Conservation (phyloP, 805 yeast genomes). For the Metschnikowia matae region DNA sequence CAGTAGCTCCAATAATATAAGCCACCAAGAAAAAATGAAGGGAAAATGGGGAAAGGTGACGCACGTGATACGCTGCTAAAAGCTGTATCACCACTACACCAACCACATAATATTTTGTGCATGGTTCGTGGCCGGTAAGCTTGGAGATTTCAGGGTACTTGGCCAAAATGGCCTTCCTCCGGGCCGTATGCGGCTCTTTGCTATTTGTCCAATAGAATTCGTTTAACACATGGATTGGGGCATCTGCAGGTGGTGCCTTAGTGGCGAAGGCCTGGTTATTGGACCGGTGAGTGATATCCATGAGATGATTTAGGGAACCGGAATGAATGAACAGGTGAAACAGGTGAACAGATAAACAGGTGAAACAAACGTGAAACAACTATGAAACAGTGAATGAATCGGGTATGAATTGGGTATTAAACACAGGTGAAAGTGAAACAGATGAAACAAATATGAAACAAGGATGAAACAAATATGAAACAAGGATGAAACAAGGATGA, state of each 20-base stretch:
- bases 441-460: too few species aligned
- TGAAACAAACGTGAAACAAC: neutral
- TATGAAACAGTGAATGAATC: too few species aligned
- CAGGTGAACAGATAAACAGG: too few species aligned
- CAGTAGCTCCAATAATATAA: conserved; percentile 80
- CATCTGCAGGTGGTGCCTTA: conserved; percentile 39
- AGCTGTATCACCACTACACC: conserved; percentile 70
- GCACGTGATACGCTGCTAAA: conserved; percentile 54
- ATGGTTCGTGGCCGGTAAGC: conserved; percentile 81
- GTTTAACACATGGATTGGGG: conserved; percentile 40
- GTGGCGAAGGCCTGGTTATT: conserved; percentile 16
- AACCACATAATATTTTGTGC: conserved; percentile 70
- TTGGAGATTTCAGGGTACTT: conserved; percentile 77
- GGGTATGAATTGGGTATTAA: too few species aligned
- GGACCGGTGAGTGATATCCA: conserved; percentile 18
- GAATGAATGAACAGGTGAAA: neutral
- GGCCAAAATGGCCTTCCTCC: conserved; percentile 70
- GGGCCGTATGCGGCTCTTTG: conserved; percentile 72
- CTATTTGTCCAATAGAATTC: conserved; percentile 84
- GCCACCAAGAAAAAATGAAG: conserved; percentile 59
- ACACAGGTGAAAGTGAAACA: neutral
- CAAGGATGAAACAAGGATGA: neutral
- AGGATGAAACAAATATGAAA: neutral
- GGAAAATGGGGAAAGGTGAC: conserved; percentile 49
- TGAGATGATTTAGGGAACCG: neutral